Base-by-base conservation (phyloP, 2,329 filamentous ascomycete species). In the Penicillium psychrosexuale region DNA sequence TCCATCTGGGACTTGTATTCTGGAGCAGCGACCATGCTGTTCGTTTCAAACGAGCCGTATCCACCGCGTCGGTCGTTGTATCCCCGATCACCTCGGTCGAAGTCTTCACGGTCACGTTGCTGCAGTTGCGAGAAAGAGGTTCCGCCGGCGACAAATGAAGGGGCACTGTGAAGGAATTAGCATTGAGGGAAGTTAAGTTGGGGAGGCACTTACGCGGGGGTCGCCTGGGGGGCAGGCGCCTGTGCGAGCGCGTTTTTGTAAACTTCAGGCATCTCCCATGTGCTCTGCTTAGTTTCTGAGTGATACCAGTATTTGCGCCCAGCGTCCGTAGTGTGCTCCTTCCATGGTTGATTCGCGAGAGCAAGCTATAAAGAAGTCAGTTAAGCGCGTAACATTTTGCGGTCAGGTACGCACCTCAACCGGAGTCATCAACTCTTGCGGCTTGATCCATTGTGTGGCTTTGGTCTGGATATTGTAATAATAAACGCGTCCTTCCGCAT, bases 221-320 rank as follows among this genome's bases (percentile, higher is more conserved):
- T 75, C 55, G 75, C 74, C 36, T 75, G 73, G 28, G 77, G 71
- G 17, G 74, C 69, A 52, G 71, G 71, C 50, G 65, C 79, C 60
- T 84, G 82, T 48, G 86, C 86, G 55, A 92, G 78, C 57, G 90
- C 89, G 64, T 82, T 82, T 69, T 89, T 91, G 76, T 92, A 92
- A 59, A 78, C 84, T 52, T 91, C 89, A 53, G 94, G 94, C 82
- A 96, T 92, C 68, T 92, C 88, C 94, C 94, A 99, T 31, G 89
- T 91, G 72, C 91, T 97, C 77, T 91, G 84, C 75, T 93, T 92
- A 42, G 90, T 92, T 74, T 95, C 88, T 33, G 87, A 89, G 73
- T 99, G 94, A 74, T 92, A 93, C 89, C 91, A 99, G 76, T 99
- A 99, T 70, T 93, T 90, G 66, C 87, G 86, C 44, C 93, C 94